These are phyloP conservation scores for Calcarisporium arbuscula DNA, from an alignment of 2,329 filamentous ascomycete species.

Conservation along the genomic window DNA sequence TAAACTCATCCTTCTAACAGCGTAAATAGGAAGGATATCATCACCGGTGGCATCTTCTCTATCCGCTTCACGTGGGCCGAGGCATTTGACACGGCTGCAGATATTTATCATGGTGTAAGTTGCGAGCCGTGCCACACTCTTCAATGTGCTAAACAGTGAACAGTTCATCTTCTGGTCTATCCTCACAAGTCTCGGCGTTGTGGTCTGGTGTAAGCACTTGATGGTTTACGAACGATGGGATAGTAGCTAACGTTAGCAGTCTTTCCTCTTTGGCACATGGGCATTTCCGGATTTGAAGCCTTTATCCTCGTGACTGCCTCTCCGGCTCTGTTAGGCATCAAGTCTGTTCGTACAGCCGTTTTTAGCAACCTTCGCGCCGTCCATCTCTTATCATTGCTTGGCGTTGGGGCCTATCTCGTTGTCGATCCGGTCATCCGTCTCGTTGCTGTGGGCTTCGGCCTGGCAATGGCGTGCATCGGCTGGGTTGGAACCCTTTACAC, in stretches of 20 bases:
- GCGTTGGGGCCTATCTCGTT: conserved; percentile 74
- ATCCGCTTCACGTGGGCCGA: conserved; percentile 67
- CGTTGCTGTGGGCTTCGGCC: conserved; percentile 72
- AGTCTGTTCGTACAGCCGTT: conserved; percentile 60
- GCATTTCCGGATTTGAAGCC: conserved; percentile 91
- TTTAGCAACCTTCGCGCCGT: conserved; percentile 62
- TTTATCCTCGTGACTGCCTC: conserved; percentile 80
- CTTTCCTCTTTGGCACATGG: conserved; percentile 98
- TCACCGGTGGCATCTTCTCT: conserved; percentile 63
- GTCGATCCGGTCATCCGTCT: conserved; percentile 68
- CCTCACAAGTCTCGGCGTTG: conserved; percentile 78
- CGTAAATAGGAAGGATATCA: conserved; percentile 62
- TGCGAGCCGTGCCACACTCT: conserved; percentile 1
- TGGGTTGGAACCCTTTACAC: conserved; percentile 80
- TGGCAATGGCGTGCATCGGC: conserved; percentile 72
- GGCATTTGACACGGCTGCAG: conserved; percentile 73
- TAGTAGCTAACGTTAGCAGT: no score
- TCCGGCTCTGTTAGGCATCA: conserved; percentile 70
- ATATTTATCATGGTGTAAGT: conserved; percentile 85
- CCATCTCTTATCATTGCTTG: conserved; percentile 72
- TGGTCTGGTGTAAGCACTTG: conserved; percentile 90
- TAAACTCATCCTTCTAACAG: conserved; percentile 13
- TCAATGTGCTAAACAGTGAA: conserved; percentile 15
- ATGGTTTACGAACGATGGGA: no score
- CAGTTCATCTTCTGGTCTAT: conserved; percentile 95